Evolutionary conservation across 2,329 filamentous ascomycete species (phyloP).

Genomic region (Helotiales sp.): DNA sequence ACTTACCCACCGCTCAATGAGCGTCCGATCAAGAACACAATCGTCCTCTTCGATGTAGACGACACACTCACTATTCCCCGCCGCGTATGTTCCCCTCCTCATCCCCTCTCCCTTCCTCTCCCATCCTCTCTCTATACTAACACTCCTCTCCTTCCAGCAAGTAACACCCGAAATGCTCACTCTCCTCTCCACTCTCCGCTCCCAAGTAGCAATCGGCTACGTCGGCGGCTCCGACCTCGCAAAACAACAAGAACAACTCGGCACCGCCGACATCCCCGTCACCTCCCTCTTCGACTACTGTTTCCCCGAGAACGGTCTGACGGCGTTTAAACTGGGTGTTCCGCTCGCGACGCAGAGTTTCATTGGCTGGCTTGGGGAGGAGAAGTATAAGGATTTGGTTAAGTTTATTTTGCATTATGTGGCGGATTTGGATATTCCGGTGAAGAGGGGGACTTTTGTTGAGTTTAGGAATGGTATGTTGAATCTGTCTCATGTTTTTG

Average conservation of each 20-base stretch:
- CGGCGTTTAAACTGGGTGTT: slow-evolving; percentile 80
- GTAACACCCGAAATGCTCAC: slow-evolving; percentile 81
- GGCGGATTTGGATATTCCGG: slow-evolving; percentile 78
- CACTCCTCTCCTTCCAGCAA: slow-evolving; percentile 43
- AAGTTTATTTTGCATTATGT: slow-evolving; percentile 79
- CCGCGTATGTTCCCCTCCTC: slow-evolving; percentile 54
- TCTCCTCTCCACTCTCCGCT: slow-evolving; percentile 75
- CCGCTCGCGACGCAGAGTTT: slow-evolving; percentile 78
- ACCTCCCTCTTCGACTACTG: slow-evolving; percentile 93
- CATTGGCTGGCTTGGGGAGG: slow-evolving; percentile 88
- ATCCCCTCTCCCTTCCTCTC: background rate
- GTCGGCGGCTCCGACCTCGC: slow-evolving; percentile 88
- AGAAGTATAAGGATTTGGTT: slow-evolving; percentile 74
- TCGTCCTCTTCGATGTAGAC: slow-evolving; percentile 96
- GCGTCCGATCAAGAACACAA: slow-evolving; percentile 87
- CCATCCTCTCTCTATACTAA: background rate
- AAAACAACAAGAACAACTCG: slow-evolving; percentile 97
- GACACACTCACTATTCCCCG: slow-evolving; percentile 85
- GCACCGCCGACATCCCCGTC: slow-evolving; percentile 65
- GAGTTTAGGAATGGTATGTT: slow-evolving; percentile 93
- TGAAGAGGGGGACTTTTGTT: slow-evolving; percentile 83
- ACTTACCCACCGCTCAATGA: slow-evolving; percentile 69
- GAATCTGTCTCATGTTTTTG: no score
- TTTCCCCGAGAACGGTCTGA: slow-evolving; percentile 96
- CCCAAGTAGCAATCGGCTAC: slow-evolving; percentile 86